Evolutionary conservation across 306 rosid species (phyloP).

Genomic region (Quillaja saponaria): DNA sequence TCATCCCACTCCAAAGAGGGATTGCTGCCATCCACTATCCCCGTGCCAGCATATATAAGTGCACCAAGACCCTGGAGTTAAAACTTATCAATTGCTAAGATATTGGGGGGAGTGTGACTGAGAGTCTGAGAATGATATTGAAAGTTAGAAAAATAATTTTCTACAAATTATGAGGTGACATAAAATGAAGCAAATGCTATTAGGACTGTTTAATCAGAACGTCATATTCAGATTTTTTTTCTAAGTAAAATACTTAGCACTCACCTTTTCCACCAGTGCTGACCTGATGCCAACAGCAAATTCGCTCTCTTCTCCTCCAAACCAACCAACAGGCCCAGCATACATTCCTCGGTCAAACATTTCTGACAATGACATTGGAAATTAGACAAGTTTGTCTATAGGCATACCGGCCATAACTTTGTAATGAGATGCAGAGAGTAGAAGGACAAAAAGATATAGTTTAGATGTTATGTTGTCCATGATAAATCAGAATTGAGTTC

Average conservation of each 20-base stretch:
- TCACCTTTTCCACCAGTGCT: slow-evolving; percentile 85
- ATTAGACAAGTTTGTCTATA: slow-evolving; percentile 13
- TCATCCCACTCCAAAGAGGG: slow-evolving; percentile 90
- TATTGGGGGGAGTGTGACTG: slow-evolving; percentile 7
- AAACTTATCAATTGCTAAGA: slow-evolving; percentile 19
- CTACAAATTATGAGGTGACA: too few relatives aligned
- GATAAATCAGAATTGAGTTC: background rate
- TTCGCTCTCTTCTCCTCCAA: slow-evolving; percentile 97
- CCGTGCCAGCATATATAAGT: slow-evolving; percentile 88
- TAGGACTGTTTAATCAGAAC: slow-evolving; percentile 15
- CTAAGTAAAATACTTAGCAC: slow-evolving; percentile 19
- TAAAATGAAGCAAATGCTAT: slow-evolving; percentile 2
- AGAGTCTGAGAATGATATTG: too few relatives aligned
- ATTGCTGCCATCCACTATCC: slow-evolving; percentile 90
- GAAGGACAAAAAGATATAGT: slow-evolving; percentile 8
- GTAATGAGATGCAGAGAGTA: slow-evolving; percentile 23
- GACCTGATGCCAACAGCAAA: slow-evolving; percentile 97
- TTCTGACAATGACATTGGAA: slow-evolving; percentile 49
- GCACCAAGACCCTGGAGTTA: slow-evolving; percentile 70
- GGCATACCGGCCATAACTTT: slow-evolving; percentile 7
- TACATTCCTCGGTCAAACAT: slow-evolving; percentile 95
- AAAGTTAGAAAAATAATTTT: too few relatives aligned
- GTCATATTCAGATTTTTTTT: background rate
- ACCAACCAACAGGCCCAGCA: slow-evolving; percentile 99
- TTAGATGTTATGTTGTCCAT: slow-evolving; percentile 11